phyloP scores from a whole-genome alignment of 1,139 yeast genomes.

The Scheffersomyces titani region DNA sequence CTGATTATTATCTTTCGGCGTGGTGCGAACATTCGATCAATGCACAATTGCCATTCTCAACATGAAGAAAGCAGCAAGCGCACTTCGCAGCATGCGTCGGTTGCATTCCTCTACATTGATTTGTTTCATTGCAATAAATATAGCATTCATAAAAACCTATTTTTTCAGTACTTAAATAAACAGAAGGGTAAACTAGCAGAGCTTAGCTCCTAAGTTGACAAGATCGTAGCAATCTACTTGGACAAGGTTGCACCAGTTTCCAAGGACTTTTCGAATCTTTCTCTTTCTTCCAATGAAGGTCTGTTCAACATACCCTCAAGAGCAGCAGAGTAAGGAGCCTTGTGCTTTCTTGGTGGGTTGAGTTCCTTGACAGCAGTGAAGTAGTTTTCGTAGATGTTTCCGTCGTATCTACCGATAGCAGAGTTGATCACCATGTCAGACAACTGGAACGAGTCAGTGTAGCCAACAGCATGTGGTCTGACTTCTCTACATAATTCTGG shows the following conservation, averaged over 20 bases:
- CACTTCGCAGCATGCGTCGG: background rate
- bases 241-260: slow-evolving; percentile 41
- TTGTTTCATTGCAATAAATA: background rate
- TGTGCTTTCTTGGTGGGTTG: slow-evolving; percentile 55
- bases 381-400: slow-evolving; percentile 84
- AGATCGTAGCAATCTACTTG: slow-evolving; percentile 4
- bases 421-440: slow-evolving; percentile 86
- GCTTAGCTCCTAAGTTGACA: background rate
- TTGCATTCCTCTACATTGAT: background rate
- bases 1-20: background rate
- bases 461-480: slow-evolving; percentile 74
- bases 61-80: background rate
- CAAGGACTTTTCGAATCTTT: slow-evolving; percentile 46
- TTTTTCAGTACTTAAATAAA: slow-evolving; percentile 1
- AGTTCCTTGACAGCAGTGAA: slow-evolving; percentile 50
- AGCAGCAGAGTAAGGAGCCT: slow-evolving; percentile 60
- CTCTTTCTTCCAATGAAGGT: slow-evolving; percentile 47
- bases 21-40: background rate
- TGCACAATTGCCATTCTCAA: background rate
- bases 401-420: slow-evolving; percentile 81
- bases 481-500: slow-evolving; percentile 48
- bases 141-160: slow-evolving; percentile 1
- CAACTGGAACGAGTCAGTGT: slow-evolving; percentile 88
- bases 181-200: slow-evolving; percentile 4
- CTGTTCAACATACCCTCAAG: slow-evolving; percentile 58